Evolutionary conservation across 371 early-diverging fungal genomes (phyloP).

Genomic region (Mucor lusitanicus): DNA sequence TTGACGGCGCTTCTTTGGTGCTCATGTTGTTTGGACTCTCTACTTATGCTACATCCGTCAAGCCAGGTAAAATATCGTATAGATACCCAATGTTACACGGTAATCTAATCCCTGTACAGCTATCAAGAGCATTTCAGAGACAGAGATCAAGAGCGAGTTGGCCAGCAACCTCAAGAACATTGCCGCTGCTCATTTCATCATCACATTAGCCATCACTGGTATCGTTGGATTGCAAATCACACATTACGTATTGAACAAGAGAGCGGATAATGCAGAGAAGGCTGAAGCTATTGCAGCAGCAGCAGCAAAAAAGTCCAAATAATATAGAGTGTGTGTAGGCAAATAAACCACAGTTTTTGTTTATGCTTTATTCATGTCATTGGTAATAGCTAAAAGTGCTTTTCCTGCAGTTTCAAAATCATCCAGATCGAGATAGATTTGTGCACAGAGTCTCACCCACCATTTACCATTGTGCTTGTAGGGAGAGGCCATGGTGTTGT

Average conservation of each 20-base stretch:
- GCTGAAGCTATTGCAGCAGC: conserved; percentile 11
- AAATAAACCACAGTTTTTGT: background rate
- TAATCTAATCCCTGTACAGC: conserved; percentile 12
- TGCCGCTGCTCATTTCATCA: conserved; percentile 53
- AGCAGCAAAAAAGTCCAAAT: conserved; percentile 18
- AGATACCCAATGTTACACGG: background rate
- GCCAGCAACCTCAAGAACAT: conserved; percentile 39
- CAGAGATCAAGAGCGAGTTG: conserved; percentile 21
- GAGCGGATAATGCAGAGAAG: conserved; percentile 26
- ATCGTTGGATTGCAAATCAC: conserved; percentile 51
- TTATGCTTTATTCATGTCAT: conserved; percentile 15
- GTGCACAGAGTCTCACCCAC: conserved; percentile 61
- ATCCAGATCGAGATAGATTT: conserved; percentile 58
- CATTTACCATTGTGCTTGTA: conserved; percentile 50
- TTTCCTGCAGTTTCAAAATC: conserved; percentile 52
- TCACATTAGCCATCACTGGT: conserved; percentile 51
- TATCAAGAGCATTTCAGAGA: conserved; percentile 25
- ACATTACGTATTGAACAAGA: conserved; percentile 43
- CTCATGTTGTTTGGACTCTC: conserved; percentile 51
- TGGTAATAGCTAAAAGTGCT: conserved; percentile 38
- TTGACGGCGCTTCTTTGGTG: conserved; percentile 54
- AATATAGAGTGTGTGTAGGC: background rate
- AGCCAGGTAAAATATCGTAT: conserved; percentile 42
- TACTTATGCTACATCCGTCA: conserved; percentile 48
- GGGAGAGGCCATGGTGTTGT: conserved; percentile 40